phyloP scores from a whole-genome alignment of 495 filamentous ascomycete genomes.

The Hamigera avellanea region DNA sequence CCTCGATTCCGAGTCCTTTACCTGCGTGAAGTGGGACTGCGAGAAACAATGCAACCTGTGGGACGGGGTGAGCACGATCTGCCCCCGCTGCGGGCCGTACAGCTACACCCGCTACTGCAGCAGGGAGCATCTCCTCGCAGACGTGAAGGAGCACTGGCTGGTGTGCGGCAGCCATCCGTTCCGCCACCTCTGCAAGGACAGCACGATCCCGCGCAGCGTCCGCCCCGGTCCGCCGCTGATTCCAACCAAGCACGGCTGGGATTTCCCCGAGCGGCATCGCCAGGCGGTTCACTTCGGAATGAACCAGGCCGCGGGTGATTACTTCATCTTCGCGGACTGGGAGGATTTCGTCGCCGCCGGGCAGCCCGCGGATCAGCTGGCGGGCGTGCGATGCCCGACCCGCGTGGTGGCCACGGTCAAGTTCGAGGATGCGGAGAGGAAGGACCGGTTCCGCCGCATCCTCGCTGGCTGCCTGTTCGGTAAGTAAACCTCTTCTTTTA shows the following conservation, averaged over 20 bases:
- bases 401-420: constrained; percentile 6
- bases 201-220: constrained; percentile 10
- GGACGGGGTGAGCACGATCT: constrained; percentile 25
- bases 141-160: constrained; percentile 24
- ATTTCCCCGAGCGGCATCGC: constrained; percentile 22
- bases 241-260: constrained; percentile 16
- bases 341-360: constrained; percentile 5
- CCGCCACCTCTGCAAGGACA: constrained; percentile 4
- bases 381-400: constrained; percentile 13
- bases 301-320: constrained; percentile 17
- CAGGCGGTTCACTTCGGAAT: constrained; percentile 24
- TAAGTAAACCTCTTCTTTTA: constrained; percentile 4
- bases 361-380: constrained; percentile 1
- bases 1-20: constrained; percentile 12
- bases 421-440: constrained; percentile 14
- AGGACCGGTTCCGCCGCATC: constrained; percentile 26
- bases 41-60: constrained; percentile 40
- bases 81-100: constrained; percentile 33
- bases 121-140: constrained; percentile 22
- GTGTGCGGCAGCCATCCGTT: constrained; percentile 15
- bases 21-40: constrained; percentile 20
- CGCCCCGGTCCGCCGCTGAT: constrained; percentile 15
- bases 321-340: constrained; percentile 29
- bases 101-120: constrained; percentile 29
- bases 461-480: constrained; percentile 25